phyloP scores from a whole-genome alignment of 2,329 filamentous ascomycete genomes.

The Claviceps africana region DNA sequence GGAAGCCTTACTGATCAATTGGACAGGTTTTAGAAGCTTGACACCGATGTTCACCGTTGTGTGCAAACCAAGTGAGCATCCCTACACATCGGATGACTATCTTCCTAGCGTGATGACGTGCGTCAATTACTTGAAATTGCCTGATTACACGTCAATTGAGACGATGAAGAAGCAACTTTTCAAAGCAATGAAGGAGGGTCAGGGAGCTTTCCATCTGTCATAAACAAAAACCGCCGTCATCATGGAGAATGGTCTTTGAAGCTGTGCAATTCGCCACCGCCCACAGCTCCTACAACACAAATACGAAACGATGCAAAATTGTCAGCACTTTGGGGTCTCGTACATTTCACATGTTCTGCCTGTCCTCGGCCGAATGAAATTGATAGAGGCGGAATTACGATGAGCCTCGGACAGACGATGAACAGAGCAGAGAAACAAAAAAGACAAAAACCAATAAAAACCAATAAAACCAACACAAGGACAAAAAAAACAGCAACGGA shows the following conservation, averaged over 20 bases:
- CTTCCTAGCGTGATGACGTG: conserved; percentile 99
- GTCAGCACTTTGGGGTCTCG: not conserved
- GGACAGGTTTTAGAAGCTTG: conserved; percentile 79
- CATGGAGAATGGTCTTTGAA: not conserved
- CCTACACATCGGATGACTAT: conserved; percentile 89
- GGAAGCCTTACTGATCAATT: conserved; percentile 17
- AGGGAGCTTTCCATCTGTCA: conserved; percentile 94
- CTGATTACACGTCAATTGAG: conserved; percentile 74
- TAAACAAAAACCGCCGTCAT: conserved; percentile 20
- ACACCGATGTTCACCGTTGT: conserved; percentile 99
- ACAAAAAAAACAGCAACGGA: conserved; percentile 3
- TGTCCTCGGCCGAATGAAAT: conserved; percentile 10
- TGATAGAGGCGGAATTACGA: conserved; percentile 8
- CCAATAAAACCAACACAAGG: not conserved
- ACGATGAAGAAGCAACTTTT: conserved; percentile 65
- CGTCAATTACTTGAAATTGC: conserved; percentile 96
- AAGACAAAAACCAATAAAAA: not conserved
- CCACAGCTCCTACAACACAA: not conserved
- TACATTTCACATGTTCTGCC: conserved; percentile 1
- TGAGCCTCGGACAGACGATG: conserved; percentile 4
- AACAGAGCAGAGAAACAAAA: conserved; percentile 9
- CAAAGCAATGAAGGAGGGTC: conserved; percentile 84
- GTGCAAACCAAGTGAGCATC: conserved; percentile 93
- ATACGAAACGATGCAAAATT: not conserved
- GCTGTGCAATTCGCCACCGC: not conserved